A percentile compares a stretch with the other conserved stretches of the same genome.
phyloP scores from a whole-genome alignment of 1,284 basidiomycete genomes.

The Puccinia horiana region DNA sequence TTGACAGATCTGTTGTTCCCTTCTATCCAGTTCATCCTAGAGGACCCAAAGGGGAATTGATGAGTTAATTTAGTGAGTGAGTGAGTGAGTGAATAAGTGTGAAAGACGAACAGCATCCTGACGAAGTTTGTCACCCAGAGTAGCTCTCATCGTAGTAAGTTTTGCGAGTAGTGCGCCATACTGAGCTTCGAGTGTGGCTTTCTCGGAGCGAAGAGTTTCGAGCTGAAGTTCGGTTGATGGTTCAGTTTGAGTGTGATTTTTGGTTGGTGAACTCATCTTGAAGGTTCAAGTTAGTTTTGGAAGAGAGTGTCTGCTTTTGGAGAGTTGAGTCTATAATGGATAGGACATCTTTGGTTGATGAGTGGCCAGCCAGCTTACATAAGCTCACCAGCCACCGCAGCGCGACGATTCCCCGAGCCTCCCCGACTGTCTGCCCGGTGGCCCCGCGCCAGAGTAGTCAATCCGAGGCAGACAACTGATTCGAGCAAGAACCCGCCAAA shows the following conservation, averaged over 20 bases:
- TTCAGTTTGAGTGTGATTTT: not conserved
- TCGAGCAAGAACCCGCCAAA: not conserved
- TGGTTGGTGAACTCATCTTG: no score
- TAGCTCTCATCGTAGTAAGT: constrained; percentile 86
- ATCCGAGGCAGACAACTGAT: no score
- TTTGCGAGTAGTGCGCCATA: constrained; percentile 84
- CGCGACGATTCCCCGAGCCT: no score
- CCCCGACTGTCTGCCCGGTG: no score
- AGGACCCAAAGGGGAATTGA: constrained; percentile 51
- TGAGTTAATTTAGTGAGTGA: constrained; percentile 21
- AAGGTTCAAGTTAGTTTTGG: no score
- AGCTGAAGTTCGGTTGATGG: constrained; percentile 30
- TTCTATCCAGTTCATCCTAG: constrained; percentile 91
- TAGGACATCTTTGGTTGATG: no score
- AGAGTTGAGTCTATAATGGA: not conserved
- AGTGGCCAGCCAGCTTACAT: no score
- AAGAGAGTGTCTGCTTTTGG: not conserved
- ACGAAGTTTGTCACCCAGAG: constrained; percentile 87
- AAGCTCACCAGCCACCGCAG: no score
- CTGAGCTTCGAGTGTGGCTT: constrained; percentile 78
- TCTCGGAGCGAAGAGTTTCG: constrained; percentile 66
- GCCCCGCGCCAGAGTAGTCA: no score
- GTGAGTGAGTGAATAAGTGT: not conserved
- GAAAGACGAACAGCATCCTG: constrained; percentile 82
- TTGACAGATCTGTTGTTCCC: constrained; percentile 76